These are phyloP conservation scores for Xylaria sp. DNA, from an alignment of 2,329 filamentous ascomycete genomes.

Conservation along the genomic window DNA sequence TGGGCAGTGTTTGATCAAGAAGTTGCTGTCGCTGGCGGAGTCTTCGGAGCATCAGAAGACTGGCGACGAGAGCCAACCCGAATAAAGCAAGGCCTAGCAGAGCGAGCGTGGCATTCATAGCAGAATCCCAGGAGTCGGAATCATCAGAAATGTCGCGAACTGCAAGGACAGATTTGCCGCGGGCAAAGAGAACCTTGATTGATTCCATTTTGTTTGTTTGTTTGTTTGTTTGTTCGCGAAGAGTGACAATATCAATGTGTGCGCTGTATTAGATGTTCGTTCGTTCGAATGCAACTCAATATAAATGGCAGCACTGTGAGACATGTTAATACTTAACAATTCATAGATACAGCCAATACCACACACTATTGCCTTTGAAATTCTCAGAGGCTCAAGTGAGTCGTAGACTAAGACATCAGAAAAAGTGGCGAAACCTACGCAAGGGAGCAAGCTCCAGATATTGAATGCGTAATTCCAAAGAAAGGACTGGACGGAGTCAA, in stretches of 20 bases:
- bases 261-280: slow-evolving; percentile 42
- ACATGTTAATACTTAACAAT: slow-evolving; percentile 20
- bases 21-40: slow-evolving; percentile 62
- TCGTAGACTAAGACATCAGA: slow-evolving; percentile 20
- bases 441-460: slow-evolving; percentile 47
- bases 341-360: background rate
- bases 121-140: slow-evolving; percentile 62
- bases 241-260: slow-evolving; percentile 38
- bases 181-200: slow-evolving; percentile 53
- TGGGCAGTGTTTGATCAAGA: slow-evolving; percentile 69
- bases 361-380: slow-evolving; percentile 8
- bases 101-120: slow-evolving; percentile 81
- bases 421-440: slow-evolving; percentile 41
- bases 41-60: slow-evolving; percentile 79
- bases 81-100: slow-evolving; percentile 83
- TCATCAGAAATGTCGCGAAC: slow-evolving; percentile 56
- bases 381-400: slow-evolving; percentile 6
- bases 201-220: slow-evolving; percentile 47
- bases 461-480: slow-evolving; percentile 48
- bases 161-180: slow-evolving; percentile 57
- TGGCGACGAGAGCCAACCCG: slow-evolving; percentile 73
- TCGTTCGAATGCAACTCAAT: slow-evolving; percentile 37
- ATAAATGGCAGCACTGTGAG: slow-evolving; percentile 31
- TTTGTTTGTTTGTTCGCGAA: slow-evolving; percentile 19
- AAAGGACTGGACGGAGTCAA: slow-evolving; percentile 61